Percentiles rank a stretch among this genome's conserved stretches.
Evolutionary conservation across 257 asterid species (phyloP).

Genomic region (Solanum virginianum): DNA sequence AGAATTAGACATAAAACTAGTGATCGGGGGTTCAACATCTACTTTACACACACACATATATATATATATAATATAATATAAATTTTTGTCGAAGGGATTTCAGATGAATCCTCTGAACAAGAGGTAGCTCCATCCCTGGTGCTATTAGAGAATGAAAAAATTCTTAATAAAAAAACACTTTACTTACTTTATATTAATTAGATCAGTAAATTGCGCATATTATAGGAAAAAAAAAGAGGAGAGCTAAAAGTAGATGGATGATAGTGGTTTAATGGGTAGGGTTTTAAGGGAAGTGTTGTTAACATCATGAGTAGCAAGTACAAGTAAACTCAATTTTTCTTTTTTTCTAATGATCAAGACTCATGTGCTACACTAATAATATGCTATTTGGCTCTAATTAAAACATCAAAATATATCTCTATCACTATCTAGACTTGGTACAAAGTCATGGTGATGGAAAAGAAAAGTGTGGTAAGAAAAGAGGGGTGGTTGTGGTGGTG

Average conservation of each 20-base stretch:
- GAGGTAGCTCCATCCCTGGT: too few relatives aligned
- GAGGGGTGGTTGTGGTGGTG: background rate
- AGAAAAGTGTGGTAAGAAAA: background rate
- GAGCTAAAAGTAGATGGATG: background rate
- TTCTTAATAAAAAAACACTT: background rate
- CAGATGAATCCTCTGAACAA: too few relatives aligned
- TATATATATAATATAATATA: too few relatives aligned
- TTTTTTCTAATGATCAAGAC: background rate
- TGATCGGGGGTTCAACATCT: too few relatives aligned
- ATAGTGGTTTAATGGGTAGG: slow-evolving; percentile 1
- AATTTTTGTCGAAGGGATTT: too few relatives aligned
- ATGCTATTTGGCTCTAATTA: background rate
- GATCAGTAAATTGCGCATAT: background rate
- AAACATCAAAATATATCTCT: background rate
- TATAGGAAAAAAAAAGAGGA: too few relatives aligned
- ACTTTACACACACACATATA: too few relatives aligned
- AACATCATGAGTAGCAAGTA: slow-evolving; percentile 2
- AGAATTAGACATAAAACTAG: too few relatives aligned
- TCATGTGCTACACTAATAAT: background rate
- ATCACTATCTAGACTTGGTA: background rate
- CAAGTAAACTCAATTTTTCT: background rate
- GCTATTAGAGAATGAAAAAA: too few relatives aligned
- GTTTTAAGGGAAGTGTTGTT: slow-evolving; percentile 1
- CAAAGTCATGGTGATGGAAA: background rate
- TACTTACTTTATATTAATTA: background rate